Percentiles rank a stretch among this genome's conserved stretches.
These are phyloP conservation scores for Diutina pseudorugosa DNA, from an alignment of 1,139 yeast genomes.

Conservation along the genomic window DNA sequence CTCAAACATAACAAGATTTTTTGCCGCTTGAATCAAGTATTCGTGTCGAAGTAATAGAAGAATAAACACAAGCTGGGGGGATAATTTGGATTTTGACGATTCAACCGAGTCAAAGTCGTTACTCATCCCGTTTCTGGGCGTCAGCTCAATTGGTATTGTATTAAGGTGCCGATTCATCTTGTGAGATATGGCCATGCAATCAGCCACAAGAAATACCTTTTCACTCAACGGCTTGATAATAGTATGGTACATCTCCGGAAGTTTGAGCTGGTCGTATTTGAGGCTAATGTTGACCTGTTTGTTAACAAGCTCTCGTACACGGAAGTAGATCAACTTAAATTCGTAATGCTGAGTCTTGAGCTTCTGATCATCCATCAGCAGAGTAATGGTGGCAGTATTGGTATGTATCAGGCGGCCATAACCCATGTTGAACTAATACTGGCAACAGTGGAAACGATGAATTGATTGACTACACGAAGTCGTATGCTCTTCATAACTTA, in stretches of 20 bases:
- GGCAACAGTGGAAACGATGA: background rate
- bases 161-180: constrained; percentile 5
- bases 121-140: constrained; percentile 14
- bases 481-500: background rate
- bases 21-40: constrained; percentile 36
- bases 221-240: constrained; percentile 38
- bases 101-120: constrained; percentile 11
- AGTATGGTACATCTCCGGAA: constrained; percentile 41
- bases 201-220: constrained; percentile 17
- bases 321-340: constrained; percentile 28
- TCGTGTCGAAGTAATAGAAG: constrained; percentile 27
- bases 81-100: constrained; percentile 10
- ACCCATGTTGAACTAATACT: background rate
- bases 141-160: constrained; percentile 7
- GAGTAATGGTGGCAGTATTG: background rate
- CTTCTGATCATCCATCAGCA: background rate
- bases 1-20: constrained; percentile 37
- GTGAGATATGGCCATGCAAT: background rate
- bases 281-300: constrained; percentile 34
- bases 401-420: background rate
- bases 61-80: constrained; percentile 20
- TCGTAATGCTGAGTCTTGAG: constrained; percentile 13
- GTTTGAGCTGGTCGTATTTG: constrained; percentile 42
- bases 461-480: background rate
- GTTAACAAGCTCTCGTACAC: constrained; percentile 24